Conservation (phyloP, 129 eudicot species). For the Scalesia atractyloides region DNA sequence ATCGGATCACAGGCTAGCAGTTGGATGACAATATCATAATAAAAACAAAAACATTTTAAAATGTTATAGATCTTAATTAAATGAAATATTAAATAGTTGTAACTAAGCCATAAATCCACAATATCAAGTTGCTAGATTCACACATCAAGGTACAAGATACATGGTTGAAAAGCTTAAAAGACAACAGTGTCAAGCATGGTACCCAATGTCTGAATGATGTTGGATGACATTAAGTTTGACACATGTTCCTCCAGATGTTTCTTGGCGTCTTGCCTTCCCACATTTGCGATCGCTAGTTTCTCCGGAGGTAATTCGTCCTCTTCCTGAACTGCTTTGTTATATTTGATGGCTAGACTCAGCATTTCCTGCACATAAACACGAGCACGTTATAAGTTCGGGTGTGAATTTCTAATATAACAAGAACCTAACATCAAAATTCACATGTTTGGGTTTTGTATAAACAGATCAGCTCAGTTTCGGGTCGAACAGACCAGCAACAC, state of each 20-base stretch:
- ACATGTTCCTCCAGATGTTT: constrained; percentile 96
- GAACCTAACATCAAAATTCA: neutral
- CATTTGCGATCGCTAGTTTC: constrained; percentile 87
- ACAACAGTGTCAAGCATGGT: constrained; percentile 95
- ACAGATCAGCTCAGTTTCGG: neutral
- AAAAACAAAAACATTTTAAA: neutral
- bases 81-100: neutral
- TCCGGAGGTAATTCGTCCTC: constrained; percentile 92
- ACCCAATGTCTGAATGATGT: constrained; percentile 80
- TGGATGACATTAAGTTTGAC: constrained; percentile 85
- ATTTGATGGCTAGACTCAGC: constrained; percentile 68
- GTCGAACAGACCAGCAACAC: neutral
- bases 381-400: neutral
- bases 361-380: constrained; percentile 57
- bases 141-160: constrained; percentile 23
- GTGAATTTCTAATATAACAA: neutral
- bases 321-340: constrained; percentile 89
- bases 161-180: constrained; percentile 40
- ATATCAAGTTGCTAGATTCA: neutral
- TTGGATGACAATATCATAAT: too few relatives aligned
- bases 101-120: constrained; percentile 9
- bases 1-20: too few relatives aligned
- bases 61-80: neutral
- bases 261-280: constrained; percentile 91
- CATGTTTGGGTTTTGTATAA: neutral